Evolutionary conservation across 2,329 filamentous ascomycete species (phyloP), one percentile per base, ranked within the genome.

Genomic region (Chalaropsis thielavioides): DNA sequence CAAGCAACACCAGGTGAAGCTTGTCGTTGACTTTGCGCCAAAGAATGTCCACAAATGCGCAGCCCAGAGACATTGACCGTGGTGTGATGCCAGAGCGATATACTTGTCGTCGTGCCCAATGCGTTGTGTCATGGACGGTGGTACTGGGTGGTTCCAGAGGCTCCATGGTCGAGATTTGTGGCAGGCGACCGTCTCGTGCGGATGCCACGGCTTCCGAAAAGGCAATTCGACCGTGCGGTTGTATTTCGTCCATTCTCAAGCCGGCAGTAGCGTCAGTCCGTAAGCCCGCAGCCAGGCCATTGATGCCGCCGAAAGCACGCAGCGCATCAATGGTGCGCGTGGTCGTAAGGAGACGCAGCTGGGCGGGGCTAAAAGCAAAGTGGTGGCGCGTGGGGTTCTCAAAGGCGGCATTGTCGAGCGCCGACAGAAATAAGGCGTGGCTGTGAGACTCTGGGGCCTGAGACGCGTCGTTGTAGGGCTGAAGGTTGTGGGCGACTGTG

Each of bases 21-120:
- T 91, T 92, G 74, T 92, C 88, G 71, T 91, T 90, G 75, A 89
- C 90, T 0, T 88, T 87, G 70, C 90, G 87, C 88, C 88, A 92
- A 68, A 67, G 27, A 35, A 67, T 67, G 8, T 19, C 58, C 15
- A 64, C 27, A 43, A 67, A 67, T 24, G 46, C 58, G 22, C 59
- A 24, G 22, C 62, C 58, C 15, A 40, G 46, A 8, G 64, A 27
- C 46, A 8, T 59, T 5, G 24, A 15, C 3, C 8, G 24, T 13
- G 35, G 10, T 35, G 44, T n/a, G 27, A 24, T 19, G 15, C n/a
- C 35, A 3, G 27, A 24, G 17, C 64, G 60, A 41, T 63, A 66
- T 19, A 41, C 62, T 27, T 61, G 49, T 38, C 43, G 13, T 15
- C 64, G 49, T 51, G 61, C 43, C 5, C 41, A 35, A 49, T 63